Evolutionary conservation across 2,329 filamentous ascomycete genomes (phyloP).

Genomic region (Neodidymelliopsis sp.): DNA sequence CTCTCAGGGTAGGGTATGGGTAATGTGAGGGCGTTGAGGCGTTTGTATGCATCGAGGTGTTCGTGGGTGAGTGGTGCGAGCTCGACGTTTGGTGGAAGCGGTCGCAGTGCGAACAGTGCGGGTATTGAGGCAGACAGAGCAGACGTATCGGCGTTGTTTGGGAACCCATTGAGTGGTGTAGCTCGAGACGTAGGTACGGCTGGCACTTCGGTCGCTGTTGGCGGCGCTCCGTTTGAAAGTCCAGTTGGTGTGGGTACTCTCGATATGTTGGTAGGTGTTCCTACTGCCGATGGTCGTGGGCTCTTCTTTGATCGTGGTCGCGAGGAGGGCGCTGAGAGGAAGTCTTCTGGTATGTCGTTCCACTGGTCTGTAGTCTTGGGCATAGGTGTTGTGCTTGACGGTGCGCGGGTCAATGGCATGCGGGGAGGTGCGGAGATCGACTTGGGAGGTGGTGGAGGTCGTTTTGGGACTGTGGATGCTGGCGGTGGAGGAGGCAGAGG

Average conservation of each 20-base stretch:
- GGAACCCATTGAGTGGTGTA: too few species aligned
- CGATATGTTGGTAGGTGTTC: slow-evolving; percentile 26
- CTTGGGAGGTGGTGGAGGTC: slow-evolving; percentile 31
- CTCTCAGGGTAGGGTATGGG: slow-evolving; percentile 67
- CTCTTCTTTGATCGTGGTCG: slow-evolving; percentile 36
- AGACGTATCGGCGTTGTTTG: too few species aligned
- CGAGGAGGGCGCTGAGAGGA: slow-evolving; percentile 34
- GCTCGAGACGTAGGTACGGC: too few species aligned
- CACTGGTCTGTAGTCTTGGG: slow-evolving; percentile 33
- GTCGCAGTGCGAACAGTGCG: slow-evolving; percentile 37
- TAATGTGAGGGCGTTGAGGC: slow-evolving; percentile 65
- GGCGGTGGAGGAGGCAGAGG: slow-evolving; percentile 14
- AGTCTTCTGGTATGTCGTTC: slow-evolving; percentile 40
- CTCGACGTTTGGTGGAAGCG: slow-evolving; percentile 59
- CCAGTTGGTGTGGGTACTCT: slow-evolving; percentile 26
- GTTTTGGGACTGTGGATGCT: slow-evolving; percentile 12
- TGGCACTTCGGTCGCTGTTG: slow-evolving; percentile 8
- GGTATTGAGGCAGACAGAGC: slow-evolving; percentile 19
- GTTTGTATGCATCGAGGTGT: slow-evolving; percentile 64
- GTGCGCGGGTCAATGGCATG: slow-evolving; percentile 18
- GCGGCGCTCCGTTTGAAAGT: neutral
- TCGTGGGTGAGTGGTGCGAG: slow-evolving; percentile 61
- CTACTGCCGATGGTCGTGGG: slow-evolving; percentile 28
- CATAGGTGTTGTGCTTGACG: slow-evolving; percentile 22
- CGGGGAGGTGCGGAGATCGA: slow-evolving; percentile 27